Base-by-base conservation (phyloP, 2,329 filamentous ascomycete genomes). In the Alternaria conjuncta region DNA sequence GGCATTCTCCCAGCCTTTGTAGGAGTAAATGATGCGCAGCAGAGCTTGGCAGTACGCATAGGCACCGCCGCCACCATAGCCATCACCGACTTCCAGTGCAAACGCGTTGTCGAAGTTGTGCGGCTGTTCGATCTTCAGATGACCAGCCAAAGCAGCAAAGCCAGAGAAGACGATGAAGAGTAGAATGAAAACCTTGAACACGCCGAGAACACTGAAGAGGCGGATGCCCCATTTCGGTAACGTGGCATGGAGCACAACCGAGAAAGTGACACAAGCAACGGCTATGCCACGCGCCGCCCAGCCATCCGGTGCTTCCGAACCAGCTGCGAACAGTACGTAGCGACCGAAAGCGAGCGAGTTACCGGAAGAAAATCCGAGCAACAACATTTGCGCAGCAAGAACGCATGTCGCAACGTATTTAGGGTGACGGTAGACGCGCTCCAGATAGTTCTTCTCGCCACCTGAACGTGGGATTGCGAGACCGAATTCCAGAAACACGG, bases 391-490 rank as follows among this genome's bases (percentile, higher is more conserved):
- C 2, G 87, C 80, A 4, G 87, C 87, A 32, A 90, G 81, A 2
- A 90, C 83, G 64, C 86, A 87, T 0, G 87, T 88, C 1, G 87
- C 84, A 1, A 90, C 76, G 74, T 88, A 88, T 60, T 83, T 85
- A 0, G 88, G 88, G 21, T 81, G 84, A 3, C 83, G 83, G 77
- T 89, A 90, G 15, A 88, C 86, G n/a, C 86, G 82, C 71, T 90
- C 88, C 13, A 90, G 85, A 71, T 90, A 90, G 74, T 89, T 88
- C 82, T 90, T 90, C 66, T 90, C 88, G 20, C 88, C 88, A 13
- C 88, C 88, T 13, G 86, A 88, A 36, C 85, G 82, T 3, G 88
- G 88, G 36, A 89, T 88, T 5, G 86, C 87, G 5, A 88, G 82
- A 23, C 88, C 88, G 68, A 89, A 89, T 70, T 90, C 88, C 53